These are phyloP conservation scores for Periconia macrospinosa DNA, from an alignment of 2,329 filamentous ascomycete genomes.

Conservation along the genomic window DNA sequence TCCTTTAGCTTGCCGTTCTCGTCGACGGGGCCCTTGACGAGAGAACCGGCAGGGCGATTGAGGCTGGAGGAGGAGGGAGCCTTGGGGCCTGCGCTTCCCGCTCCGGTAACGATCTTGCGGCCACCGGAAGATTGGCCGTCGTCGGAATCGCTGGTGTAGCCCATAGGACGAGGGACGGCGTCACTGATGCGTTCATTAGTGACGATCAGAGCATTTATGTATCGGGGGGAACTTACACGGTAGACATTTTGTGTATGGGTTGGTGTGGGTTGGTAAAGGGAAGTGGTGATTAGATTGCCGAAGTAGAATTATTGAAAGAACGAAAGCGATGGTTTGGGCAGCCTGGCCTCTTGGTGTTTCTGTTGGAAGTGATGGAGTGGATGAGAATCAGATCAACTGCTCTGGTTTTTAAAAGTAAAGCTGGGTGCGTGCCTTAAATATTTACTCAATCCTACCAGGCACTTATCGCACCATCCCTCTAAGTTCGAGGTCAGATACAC, in stretches of 20 bases:
- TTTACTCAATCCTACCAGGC: conserved; percentile 1
- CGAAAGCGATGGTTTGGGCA: conserved; percentile 4
- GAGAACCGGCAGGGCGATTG: conserved; percentile 43
- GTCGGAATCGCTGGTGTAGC: conserved; percentile 43
- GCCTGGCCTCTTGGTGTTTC: conserved; percentile 14
- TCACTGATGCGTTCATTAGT: conserved; percentile 21
- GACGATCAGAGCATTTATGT: background rate
- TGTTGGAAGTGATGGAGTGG: conserved; percentile 3
- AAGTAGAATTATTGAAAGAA: background rate
- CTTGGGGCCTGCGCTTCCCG: conserved; percentile 16
- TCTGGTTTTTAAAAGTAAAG: conserved; percentile 15
- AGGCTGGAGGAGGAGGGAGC: conserved; percentile 45
- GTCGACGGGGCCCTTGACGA: conserved; percentile 61
- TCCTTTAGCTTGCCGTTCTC: conserved; percentile 61
- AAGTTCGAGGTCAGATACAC: background rate
- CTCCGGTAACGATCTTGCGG: conserved; percentile 32
- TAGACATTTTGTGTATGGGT: conserved; percentile 24
- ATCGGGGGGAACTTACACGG: conserved; percentile 22
- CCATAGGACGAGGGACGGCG: conserved; percentile 28
- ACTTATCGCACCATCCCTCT: conserved; percentile 2
- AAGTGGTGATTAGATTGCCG: background rate
- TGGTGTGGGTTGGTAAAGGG: background rate
- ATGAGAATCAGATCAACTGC: conserved; percentile 30
- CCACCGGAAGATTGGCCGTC: conserved; percentile 45
- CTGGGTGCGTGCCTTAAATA: conserved; percentile 29